Conservation (phyloP, 768 basidiomycete genomes). For the Chiua virens region DNA sequence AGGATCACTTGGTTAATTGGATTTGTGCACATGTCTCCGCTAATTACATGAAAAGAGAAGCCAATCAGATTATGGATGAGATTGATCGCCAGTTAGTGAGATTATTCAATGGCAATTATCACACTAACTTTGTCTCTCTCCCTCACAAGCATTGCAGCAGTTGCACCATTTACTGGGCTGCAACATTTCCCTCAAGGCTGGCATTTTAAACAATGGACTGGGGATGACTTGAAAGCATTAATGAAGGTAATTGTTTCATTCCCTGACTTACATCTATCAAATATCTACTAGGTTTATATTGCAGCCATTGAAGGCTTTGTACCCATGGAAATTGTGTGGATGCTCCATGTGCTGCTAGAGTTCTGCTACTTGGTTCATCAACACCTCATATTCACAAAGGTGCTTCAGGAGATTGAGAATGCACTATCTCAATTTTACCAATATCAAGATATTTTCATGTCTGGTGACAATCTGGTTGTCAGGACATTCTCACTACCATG, state of each 20-base stretch:
- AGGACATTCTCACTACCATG: background rate
- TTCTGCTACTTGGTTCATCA: background rate
- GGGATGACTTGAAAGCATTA: background rate
- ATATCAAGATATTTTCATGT: background rate
- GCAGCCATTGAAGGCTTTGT: background rate
- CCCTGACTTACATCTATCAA: no score
- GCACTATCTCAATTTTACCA: background rate
- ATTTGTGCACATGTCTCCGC: background rate
- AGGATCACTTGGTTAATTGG: background rate
- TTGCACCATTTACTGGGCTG: background rate
- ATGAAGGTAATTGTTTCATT: constrained; percentile 4
- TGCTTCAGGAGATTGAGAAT: background rate
- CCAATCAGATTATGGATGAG: background rate
- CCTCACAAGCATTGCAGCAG: background rate
- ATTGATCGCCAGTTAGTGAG: background rate
- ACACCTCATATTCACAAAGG: background rate
- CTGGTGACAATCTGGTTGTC: background rate
- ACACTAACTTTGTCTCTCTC: no score
- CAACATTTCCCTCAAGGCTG: background rate
- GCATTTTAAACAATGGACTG: constrained; percentile 1
- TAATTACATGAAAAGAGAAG: background rate
- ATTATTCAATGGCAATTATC: no score
- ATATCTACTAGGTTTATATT: background rate
- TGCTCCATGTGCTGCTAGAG: background rate
- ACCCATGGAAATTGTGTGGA: background rate